Evolutionary conservation across 257 asterid species (phyloP), one percentile per base, ranked within the genome.

Genomic region (Phtheirospermum japonicum): DNA sequence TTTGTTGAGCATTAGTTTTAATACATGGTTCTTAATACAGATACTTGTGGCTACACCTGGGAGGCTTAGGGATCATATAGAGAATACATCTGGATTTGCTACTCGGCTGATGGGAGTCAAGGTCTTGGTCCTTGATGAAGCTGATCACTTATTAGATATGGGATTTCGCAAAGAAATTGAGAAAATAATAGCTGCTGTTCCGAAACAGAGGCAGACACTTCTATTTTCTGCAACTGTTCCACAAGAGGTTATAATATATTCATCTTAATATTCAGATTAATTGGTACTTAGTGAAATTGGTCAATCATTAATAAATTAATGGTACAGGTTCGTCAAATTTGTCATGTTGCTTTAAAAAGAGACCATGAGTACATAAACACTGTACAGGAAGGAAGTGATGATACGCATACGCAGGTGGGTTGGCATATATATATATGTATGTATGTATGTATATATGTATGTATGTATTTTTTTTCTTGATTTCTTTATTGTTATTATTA

Each of bases 31-130:
- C 66, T 59, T 50, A 75, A 50, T 40, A 61, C 88, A 92, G 99
- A 89, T 93, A 73, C 95, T 93, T 48, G 97, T 93, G 73, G 99
- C 99, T 4, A 93, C 99, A 36, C 99, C 99, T 65, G 99, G 99
- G 70, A 85, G 97, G 81, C 96, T 93, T 34, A 80, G 74, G 77
- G 99, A 93, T 68, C 99, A 93, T 64, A 69, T 83, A 37, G 99
- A 93, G 83, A 93, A 93, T 72, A 93, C 99, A 36, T 76, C 94
- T 60, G 99, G 99, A 57, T 92, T 92, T 77, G 97, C 97, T 19
- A 83, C 99, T 12, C 88, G 96, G 14, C 73, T 92, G 61, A 86
- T 85, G 96, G 99, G 99, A 43, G 89, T 93, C 58, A 80, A 87
- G 77, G 94, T 89, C 37, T 82, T 93, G 82, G 84, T 93, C 63